Evolutionary conservation across 208 protist genomes (phyloP), one percentile per base, ranked within the genome.

Genomic region (Polymyxa betae): DNA sequence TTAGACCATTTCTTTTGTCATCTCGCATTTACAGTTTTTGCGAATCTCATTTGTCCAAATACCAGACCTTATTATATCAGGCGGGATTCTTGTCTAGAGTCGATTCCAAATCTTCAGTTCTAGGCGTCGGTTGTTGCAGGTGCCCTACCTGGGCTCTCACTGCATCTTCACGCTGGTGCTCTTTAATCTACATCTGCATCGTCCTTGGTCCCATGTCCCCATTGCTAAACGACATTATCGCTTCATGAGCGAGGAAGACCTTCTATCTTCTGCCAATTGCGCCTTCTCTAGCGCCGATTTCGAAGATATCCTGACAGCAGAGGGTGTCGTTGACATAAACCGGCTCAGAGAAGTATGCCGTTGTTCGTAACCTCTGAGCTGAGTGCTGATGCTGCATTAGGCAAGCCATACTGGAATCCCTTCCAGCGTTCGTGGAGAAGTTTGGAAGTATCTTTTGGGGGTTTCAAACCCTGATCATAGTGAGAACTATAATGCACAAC

Each of bases 271-370:
- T 5, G 72, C n/a, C 16, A 82, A 43, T 35, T 82, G 72, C 72
- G 72, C 72, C 12, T 82, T 82, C n/a, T 82, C 72, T 35, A 35
- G n/a, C 35, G 72, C 72, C 72, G 72, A 82, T 82, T 82, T 82
- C n/a, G 72, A 82, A n/a, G 72, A 82, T 40, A 40, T 82, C 16
- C n/a, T 82, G 5, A 40, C 35, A 5, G 72, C 72, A 20, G 72
- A 82, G 16, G 72, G 72, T 5, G 35, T n/a, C 5, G 72, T 82
- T 35, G 72, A 82, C 40, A 82, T 82, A 5, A n/a, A 82, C 35
- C 5, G 72, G 12, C n/a, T 82, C 16, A 35, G 72, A 43, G 72
- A 82, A 24, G 49, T 60, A 5, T 60, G 49, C 49, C 49, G 49
- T 29, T 60, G 5, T 60, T 24, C 49, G 49, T 60, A 24, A 60